phyloP scores from a whole-genome alignment of 352 stramenopile species.

The Phytophthora colocasiae region DNA sequence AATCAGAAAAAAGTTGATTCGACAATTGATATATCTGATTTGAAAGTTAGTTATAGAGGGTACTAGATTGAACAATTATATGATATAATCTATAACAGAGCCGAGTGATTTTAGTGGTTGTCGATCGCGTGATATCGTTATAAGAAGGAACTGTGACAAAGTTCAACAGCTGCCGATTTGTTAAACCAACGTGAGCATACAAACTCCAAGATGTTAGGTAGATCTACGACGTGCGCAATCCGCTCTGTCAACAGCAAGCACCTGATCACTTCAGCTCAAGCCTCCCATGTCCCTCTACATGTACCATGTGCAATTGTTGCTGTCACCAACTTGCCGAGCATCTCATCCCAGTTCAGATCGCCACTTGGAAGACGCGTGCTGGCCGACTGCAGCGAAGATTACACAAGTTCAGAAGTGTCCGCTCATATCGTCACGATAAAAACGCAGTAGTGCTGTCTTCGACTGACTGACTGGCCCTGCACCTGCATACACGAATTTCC shows the following conservation, averaged over 20 bases:
- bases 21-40: slow-evolving; percentile 5
- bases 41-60: not conserved
- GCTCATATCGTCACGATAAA: slow-evolving; percentile 6
- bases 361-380: not conserved
- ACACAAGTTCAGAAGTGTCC: not conserved
- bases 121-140: slow-evolving; percentile 8
- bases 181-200: slow-evolving; percentile 35
- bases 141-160: slow-evolving; percentile 7
- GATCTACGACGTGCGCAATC: not conserved
- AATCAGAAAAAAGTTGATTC: slow-evolving; percentile 4
- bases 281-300: no score
- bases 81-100: not conserved
- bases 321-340: no score
- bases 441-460: slow-evolving; percentile 5
- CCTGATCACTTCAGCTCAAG: no score
- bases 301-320: not conserved
- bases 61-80: not conserved
- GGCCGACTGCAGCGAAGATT: slow-evolving; percentile 1
- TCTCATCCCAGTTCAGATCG: no score
- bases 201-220: slow-evolving; percentile 19
- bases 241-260: not conserved
- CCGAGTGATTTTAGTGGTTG: not conserved
- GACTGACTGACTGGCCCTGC: not conserved
- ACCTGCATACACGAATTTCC: slow-evolving; percentile 18
- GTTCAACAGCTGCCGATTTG: slow-evolving; percentile 12